A percentile compares a stretch with the other conserved stretches of the same genome.
Evolutionary conservation across 306 rosid species (phyloP).

Genomic region (Oemleria cerasiformis): DNA sequence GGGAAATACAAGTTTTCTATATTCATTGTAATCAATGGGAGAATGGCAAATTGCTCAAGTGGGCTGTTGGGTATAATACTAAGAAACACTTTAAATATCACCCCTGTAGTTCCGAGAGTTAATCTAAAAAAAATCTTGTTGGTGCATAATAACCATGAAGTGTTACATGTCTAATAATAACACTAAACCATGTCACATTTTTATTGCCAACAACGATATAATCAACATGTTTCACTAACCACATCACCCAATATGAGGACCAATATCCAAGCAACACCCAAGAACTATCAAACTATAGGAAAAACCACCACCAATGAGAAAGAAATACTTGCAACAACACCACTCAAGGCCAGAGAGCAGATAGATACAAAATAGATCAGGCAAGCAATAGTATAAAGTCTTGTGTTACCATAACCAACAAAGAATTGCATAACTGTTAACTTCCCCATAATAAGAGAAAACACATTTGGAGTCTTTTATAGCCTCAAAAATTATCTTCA

Average conservation of each 20-base stretch:
- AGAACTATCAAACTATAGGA: neutral
- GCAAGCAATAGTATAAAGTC: neutral
- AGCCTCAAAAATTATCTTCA: neutral
- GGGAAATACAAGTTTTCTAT: too few relatives aligned
- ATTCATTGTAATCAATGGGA: too few relatives aligned
- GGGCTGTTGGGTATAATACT: too few relatives aligned
- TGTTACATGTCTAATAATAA: neutral
- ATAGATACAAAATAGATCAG: neutral
- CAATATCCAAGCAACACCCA: slow-evolving; percentile 2
- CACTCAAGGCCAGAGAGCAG: neutral
- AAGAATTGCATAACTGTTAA: neutral
- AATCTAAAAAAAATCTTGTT: too few relatives aligned
- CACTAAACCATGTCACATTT: neutral
- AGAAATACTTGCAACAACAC: neutral
- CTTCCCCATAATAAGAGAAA: neutral
- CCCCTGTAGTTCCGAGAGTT: too few relatives aligned
- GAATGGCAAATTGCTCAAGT: too few relatives aligned
- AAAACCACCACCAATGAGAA: neutral
- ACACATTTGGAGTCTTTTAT: neutral
- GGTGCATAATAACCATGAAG: neutral
- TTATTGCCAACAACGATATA: neutral
- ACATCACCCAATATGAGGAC: slow-evolving; percentile 1
- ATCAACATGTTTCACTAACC: neutral
- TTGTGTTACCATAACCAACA: neutral
- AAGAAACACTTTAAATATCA: too few relatives aligned